A percentile compares a stretch with the other conserved stretches of the same genome.
Conservation (phyloP, 306 rosid genomes). For the Vachellia pachyceras region DNA sequence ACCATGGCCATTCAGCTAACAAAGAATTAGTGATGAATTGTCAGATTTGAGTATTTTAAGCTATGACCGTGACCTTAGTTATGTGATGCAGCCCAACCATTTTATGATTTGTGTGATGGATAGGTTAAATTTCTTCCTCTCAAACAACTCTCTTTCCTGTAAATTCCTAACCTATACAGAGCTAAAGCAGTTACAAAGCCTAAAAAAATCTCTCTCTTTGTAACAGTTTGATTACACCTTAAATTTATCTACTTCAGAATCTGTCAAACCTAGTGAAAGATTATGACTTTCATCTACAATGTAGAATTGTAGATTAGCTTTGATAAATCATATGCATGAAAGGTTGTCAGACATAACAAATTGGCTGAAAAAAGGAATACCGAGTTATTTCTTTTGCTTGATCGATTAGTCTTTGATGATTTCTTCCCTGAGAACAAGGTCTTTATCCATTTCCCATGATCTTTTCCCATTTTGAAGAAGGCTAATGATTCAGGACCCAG, state of each 20-base stretch:
- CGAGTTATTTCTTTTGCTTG: constrained; percentile 50
- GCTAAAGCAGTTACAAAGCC: constrained; percentile 11
- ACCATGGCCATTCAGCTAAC: not conserved
- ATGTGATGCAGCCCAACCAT: constrained; percentile 17
- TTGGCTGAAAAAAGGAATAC: constrained; percentile 9
- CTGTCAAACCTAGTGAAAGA: not conserved
- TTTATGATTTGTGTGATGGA: too few species aligned
- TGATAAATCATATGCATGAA: constrained; percentile 25
- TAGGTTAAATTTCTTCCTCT: too few species aligned
- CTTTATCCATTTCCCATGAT: constrained; percentile 92
- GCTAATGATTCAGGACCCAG: constrained; percentile 32
- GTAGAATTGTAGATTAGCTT: constrained; percentile 10
- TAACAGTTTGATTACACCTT: not conserved
- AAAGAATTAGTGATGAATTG: constrained; percentile 12
- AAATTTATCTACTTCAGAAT: constrained; percentile 3
- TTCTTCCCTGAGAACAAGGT: constrained; percentile 80
- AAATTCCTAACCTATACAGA: not conserved
- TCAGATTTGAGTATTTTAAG: constrained; percentile 9
- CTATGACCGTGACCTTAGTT: not conserved
- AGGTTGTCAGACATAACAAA: constrained; percentile 5
- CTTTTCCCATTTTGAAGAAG: constrained; percentile 68
- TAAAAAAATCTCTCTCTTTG: not conserved
- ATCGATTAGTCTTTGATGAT: constrained; percentile 66
- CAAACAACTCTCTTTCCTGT: not conserved
- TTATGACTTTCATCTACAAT: constrained; percentile 14